These are phyloP conservation scores for Zhuliangozyma blackwelliae DNA, from an alignment of 1,139 yeast species.

Conservation along the genomic window DNA sequence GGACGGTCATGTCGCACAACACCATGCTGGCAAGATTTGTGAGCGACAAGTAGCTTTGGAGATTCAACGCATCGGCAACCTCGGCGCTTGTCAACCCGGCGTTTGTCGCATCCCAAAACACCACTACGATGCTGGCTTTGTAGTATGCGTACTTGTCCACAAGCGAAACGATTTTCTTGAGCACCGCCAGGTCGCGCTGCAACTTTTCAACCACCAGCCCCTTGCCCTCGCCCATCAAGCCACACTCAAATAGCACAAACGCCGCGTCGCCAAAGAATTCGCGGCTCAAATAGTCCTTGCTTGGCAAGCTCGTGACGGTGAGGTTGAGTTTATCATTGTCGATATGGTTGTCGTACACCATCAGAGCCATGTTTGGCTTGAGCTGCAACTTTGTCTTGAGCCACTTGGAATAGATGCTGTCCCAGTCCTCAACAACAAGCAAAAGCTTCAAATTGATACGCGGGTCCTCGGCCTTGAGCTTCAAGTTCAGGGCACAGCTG, in stretches of 20 bases:
- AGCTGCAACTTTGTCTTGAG: slow-evolving; percentile 37
- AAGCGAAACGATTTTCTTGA: slow-evolving; percentile 36
- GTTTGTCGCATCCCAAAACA: slow-evolving; percentile 35
- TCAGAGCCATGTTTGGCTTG: slow-evolving; percentile 21
- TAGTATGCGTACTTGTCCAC: slow-evolving; percentile 31
- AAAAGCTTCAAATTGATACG: slow-evolving; percentile 26
- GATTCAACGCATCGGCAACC: slow-evolving; percentile 16
- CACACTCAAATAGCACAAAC: slow-evolving; percentile 46
- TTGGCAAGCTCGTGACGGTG: slow-evolving; percentile 36
- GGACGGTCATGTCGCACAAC: slow-evolving; percentile 35
- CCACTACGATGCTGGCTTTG: slow-evolving; percentile 33
- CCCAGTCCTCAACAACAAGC: slow-evolving; percentile 45
- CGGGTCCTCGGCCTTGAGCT: slow-evolving; percentile 16
- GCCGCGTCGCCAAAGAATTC: slow-evolving; percentile 35
- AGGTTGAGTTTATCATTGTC: slow-evolving; percentile 21
- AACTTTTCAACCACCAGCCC: slow-evolving; percentile 18
- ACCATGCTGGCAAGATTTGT: slow-evolving; percentile 18
- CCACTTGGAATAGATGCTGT: slow-evolving; percentile 42
- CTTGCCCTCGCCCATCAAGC: slow-evolving; percentile 17
- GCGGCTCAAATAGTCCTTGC: slow-evolving; percentile 27
- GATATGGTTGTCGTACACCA: slow-evolving; percentile 24
- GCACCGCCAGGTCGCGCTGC: slow-evolving; percentile 29
- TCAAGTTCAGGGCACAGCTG: slow-evolving; percentile 20
- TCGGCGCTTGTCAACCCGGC: slow-evolving; percentile 14
- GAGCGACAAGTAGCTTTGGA: slow-evolving; percentile 10